These are phyloP conservation scores for Suillus occidentalis DNA, from an alignment of 768 basidiomycete genomes.

Conservation along the genomic window DNA sequence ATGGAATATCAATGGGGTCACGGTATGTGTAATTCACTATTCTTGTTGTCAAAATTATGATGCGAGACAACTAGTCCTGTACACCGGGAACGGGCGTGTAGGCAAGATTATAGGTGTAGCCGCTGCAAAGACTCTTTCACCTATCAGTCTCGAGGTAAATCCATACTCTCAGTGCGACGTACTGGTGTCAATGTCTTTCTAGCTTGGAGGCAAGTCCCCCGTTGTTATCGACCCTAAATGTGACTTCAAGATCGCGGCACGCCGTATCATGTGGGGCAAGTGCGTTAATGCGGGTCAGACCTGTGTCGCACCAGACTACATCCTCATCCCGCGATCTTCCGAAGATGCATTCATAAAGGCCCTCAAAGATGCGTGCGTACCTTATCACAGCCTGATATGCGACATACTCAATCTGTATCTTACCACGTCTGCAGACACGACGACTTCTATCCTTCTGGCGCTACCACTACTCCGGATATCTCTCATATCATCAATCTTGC, in stretches of 20 bases:
- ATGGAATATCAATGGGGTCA: slow-evolving; percentile 71
- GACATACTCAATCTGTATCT: not conserved
- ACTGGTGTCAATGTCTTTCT: not conserved
- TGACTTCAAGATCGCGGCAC: slow-evolving; percentile 64
- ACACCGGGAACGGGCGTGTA: slow-evolving; percentile 63
- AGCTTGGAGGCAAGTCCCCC: slow-evolving; percentile 76
- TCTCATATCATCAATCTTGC: slow-evolving; percentile 51
- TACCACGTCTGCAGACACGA: slow-evolving; percentile 18
- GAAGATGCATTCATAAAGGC: slow-evolving; percentile 42
- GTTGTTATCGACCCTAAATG: slow-evolving; percentile 70
- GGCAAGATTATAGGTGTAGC: slow-evolving; percentile 68
- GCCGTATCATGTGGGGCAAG: slow-evolving; percentile 84
- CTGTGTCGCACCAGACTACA: slow-evolving; percentile 64
- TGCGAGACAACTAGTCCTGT: slow-evolving; percentile 35
- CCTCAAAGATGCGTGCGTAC: slow-evolving; percentile 42
- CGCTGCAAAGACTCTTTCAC: slow-evolving; percentile 76
- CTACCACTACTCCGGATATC: slow-evolving; percentile 44
- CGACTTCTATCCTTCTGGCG: slow-evolving; percentile 42
- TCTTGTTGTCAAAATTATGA: not conserved
- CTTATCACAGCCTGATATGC: not conserved
- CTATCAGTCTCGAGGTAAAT: slow-evolving; percentile 56
- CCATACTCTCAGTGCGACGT: not conserved
- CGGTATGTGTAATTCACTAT: slow-evolving; percentile 32
- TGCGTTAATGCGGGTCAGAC: slow-evolving; percentile 74
- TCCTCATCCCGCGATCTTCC: slow-evolving; percentile 43